Evolutionary conservation across 1,284 basidiomycete genomes (phyloP), one percentile per base, ranked within the genome.

Genomic region (Ganoderma lingzhi): DNA sequence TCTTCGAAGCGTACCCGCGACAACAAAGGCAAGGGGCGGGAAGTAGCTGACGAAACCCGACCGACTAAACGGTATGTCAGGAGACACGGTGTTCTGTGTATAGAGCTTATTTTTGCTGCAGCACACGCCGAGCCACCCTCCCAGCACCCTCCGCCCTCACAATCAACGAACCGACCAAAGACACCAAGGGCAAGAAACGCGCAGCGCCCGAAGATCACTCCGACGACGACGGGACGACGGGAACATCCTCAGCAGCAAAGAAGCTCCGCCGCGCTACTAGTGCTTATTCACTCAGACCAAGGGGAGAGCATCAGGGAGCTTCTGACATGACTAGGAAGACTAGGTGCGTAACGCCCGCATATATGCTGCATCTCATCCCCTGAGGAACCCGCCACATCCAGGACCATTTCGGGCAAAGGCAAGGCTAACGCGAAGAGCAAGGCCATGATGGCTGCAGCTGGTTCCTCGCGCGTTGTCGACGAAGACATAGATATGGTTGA

Each of bases 171-270:
- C 87, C 90, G 53, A 72, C 82, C 1, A 86, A 86, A 77, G 92
- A 94, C 81, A 79, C 82, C 73, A 95, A 95, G 82, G 93, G 93
- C 72, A 95, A 95, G 88, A 95, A 95, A 83, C 93, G 93, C 75
- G 93, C 93, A 58, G 86, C 84, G 32, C 90, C 92, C 62, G 92
- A 93, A 81, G 81, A 83, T 55, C 80, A 81, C 71, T 88, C 88
- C 63, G 88, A 89, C 77, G 90, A 92, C 81, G 90, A 92, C 79
- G 84, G 86, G 64, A 78, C 77, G 73, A 82, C 81, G 67, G 81
- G 86, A 68, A 84, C 80, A 67, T 69, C 80, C 70, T 77, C 82
- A 65, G 78, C 80, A 63, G 74, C 88, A 63, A 83, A 82, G 70
- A 93, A 93, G 81, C 88, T 89, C 73, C 83, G 84, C 64, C 86